Base-by-base conservation (phyloP, 805 yeast genomes). In the Yueomyces sinensis region DNA sequence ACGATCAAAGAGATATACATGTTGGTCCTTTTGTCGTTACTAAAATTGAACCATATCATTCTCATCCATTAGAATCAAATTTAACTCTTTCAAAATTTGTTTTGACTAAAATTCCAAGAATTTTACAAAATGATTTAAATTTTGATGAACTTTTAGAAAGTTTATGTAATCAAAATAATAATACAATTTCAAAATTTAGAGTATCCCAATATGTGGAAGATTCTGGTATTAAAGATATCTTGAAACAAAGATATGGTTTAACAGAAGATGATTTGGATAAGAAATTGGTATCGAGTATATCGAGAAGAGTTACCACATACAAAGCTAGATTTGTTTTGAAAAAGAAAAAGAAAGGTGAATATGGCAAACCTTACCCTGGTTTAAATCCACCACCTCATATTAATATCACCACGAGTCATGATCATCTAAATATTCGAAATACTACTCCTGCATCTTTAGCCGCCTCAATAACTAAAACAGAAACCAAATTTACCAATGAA, bases 241-340 rank as follows among this genome's bases (percentile, higher is more conserved):
- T 56, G 17, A 52, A 47, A 37, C 43, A 46, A 29, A 37, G 58
- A 32, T 56, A 54, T 38, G 53, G 54, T 17, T 37, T 56, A 14
- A 35, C 48, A 3, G 52, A 50, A 30, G 42, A 45, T 17, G 60
- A 55, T 32, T 41, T 55, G n/a, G 54, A 46, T 28, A 53, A 53
- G 36, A 50, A 44, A 32, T 41, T 56, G 34, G 39, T 47, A 13
- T 43, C 52, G 11, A 44, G 49, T 29, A 54, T 56, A 14, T 48
- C 57, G 4, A 49, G 59, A 41, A 51, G 58, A 33, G 55, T 56
- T 11, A 54, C 59, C 17, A 53, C 59, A 5, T 56, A 54, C 35
- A 56, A 56, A 31, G 58, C 61, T 13, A 43, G 61, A 29, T 53
- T 54, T 32, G 57, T 54, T 5, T 35, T 50, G 31, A 56, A 54